These are phyloP conservation scores for Leptosphaerulina australis DNA, from an alignment of 2,329 filamentous ascomycete genomes.

Conservation along the genomic window DNA sequence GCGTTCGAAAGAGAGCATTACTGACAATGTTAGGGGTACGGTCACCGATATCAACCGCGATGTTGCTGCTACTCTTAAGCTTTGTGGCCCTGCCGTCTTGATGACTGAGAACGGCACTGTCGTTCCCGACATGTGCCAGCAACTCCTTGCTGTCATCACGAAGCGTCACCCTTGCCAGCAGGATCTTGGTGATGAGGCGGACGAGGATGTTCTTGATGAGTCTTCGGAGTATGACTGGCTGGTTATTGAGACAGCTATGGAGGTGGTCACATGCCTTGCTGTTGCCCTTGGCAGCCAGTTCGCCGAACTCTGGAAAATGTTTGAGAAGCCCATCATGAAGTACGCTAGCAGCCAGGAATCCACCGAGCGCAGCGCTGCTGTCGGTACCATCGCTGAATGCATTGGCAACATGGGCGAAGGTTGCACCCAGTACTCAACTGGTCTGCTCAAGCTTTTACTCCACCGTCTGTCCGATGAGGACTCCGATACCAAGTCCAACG, in stretches of 20 bases:
- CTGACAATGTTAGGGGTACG: conserved; percentile 66
- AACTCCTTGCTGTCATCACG: conserved; percentile 79
- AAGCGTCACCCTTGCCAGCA: conserved; percentile 93
- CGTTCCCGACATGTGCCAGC: conserved; percentile 76
- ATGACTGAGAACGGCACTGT: conserved; percentile 67
- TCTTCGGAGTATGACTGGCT: conserved; percentile 98
- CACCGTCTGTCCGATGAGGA: conserved; percentile 91
- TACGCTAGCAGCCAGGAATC: conserved; percentile 85
- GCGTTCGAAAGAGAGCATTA: conserved; percentile 10
- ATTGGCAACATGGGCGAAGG: conserved; percentile 80
- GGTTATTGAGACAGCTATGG: conserved; percentile 90
- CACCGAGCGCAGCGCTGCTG: conserved; percentile 85
- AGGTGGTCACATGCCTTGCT: conserved; percentile 84
- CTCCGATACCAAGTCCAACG: conserved; percentile 90
- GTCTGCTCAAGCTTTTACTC: conserved; percentile 78
- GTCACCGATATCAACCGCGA: conserved; percentile 96
- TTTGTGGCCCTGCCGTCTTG: conserved; percentile 85
- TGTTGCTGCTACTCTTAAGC: conserved; percentile 85
- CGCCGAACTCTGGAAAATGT: conserved; percentile 90
- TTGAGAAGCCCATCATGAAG: conserved; percentile 89
- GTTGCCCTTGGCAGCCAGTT: conserved; percentile 82
- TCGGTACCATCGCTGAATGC: conserved; percentile 91
- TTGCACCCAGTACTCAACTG: conserved; percentile 80
- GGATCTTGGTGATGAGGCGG: conserved; percentile 81
- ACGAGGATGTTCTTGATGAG: conserved; percentile 70